Conservation (phyloP, 805 yeast genomes). For the Torulaspora gathmanii region DNA sequence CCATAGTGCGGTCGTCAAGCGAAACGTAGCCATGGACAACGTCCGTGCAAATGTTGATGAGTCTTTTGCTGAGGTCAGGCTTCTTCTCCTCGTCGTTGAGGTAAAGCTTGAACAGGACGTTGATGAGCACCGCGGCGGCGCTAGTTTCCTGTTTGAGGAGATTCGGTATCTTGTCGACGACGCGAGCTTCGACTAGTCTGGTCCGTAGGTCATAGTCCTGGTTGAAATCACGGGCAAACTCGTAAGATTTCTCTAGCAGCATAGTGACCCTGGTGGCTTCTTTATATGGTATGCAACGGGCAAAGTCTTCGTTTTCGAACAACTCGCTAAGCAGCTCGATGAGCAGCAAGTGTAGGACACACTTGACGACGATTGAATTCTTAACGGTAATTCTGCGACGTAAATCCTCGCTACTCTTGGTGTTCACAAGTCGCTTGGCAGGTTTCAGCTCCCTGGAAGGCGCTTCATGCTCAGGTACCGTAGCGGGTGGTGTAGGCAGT, state of each 20-base stretch:
- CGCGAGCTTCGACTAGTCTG: conserved; percentile 86
- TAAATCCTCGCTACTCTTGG: conserved; percentile 37
- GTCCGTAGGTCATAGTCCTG: conserved; percentile 82
- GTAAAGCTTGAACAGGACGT: conserved; percentile 73
- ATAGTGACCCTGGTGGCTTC: conserved; percentile 57
- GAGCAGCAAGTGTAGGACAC: conserved; percentile 84
- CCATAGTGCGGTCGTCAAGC: conserved; percentile 69
- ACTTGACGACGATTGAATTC: conserved; percentile 80
- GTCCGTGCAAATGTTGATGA: conserved; percentile 64
- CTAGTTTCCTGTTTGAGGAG: conserved; percentile 86
- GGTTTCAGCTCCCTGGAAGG: conserved; percentile 7
- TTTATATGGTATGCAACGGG: conserved; percentile 60
- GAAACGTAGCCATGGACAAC: conserved; percentile 66
- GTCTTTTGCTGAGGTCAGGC: conserved; percentile 39
- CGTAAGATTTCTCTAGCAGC: conserved; percentile 63
- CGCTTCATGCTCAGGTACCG: conserved; percentile 3
- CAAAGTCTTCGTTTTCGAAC: conserved; percentile 65
- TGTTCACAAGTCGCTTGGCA: conserved; percentile 18
- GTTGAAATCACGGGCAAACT: conserved; percentile 82
- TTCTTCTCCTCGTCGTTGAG: conserved; percentile 44
- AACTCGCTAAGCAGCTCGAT: conserved; percentile 82
- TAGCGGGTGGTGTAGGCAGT: neutral
- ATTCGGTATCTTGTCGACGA: conserved; percentile 89
- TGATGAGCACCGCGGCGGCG: conserved; percentile 80
- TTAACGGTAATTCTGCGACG: conserved; percentile 49